These are phyloP conservation scores for Lepidium sativum DNA, from an alignment of 345 rosid species.

Conservation along the genomic window DNA sequence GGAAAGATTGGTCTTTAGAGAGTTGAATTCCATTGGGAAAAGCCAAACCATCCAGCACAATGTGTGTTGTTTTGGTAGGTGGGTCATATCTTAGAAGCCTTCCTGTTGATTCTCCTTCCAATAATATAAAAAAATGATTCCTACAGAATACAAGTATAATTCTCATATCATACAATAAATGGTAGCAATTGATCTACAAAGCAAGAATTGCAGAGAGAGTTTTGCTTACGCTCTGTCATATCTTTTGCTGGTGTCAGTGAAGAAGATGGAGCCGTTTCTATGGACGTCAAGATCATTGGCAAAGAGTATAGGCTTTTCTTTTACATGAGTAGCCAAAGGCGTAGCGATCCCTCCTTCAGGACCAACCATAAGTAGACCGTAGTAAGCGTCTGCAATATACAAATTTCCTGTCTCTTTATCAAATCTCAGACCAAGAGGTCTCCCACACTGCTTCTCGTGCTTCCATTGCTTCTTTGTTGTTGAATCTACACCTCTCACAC, in stretches of 20 bases:
- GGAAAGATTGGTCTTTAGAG: conserved; percentile 69
- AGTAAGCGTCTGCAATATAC: conserved; percentile 90
- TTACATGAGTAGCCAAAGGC: conserved; percentile 65
- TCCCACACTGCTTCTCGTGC: conserved; percentile 73
- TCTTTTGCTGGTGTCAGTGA: conserved; percentile 90
- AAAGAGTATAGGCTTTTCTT: conserved; percentile 62
- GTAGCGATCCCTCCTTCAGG: conserved; percentile 77
- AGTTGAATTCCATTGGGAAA: conserved; percentile 92
- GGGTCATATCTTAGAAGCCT: conserved; percentile 91
- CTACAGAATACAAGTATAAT: conserved; percentile 29
- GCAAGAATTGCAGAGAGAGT: not conserved
- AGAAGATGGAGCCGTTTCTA: conserved; percentile 80
- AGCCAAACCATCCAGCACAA: conserved; percentile 78
- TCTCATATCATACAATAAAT: not conserved
- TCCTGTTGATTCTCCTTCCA: conserved; percentile 93
- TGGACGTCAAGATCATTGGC: conserved; percentile 92
- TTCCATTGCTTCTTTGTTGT: conserved; percentile 89
- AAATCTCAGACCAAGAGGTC: conserved; percentile 87
- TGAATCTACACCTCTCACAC: conserved; percentile 73
- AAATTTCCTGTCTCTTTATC: conserved; percentile 49
- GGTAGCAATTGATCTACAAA: not conserved
- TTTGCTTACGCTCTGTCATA: conserved; percentile 72
- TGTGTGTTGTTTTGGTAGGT: conserved; percentile 61
- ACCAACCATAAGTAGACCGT: conserved; percentile 79
- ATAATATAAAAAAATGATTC: conserved; percentile 76